Percentiles rank a stretch among this genome's conserved stretches.
These are phyloP conservation scores for Ogataea trehaloabstinens DNA, from an alignment of 805 yeast genomes.

Conservation along the genomic window DNA sequence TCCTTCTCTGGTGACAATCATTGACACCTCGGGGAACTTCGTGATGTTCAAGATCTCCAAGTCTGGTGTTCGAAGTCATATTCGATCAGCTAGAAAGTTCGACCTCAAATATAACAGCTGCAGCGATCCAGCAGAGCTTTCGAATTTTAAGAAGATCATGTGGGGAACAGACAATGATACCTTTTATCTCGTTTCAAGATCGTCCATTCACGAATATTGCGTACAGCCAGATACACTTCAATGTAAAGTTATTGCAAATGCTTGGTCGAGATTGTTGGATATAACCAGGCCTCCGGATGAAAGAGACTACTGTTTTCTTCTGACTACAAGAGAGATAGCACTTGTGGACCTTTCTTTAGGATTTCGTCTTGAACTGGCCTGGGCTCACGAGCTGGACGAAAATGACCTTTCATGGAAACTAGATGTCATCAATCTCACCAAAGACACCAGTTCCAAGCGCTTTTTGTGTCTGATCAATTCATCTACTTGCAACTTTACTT, in stretches of 20 bases:
- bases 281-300: slow-evolving; percentile 28
- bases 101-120: slow-evolving; percentile 20
- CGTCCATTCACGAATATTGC: slow-evolving; percentile 38
- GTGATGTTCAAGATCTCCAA: slow-evolving; percentile 33
- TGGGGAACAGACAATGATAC: slow-evolving; percentile 40
- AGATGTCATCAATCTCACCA: slow-evolving; percentile 21
- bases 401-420: slow-evolving; percentile 53
- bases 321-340: slow-evolving; percentile 67
- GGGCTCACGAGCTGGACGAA: slow-evolving; percentile 67
- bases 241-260: slow-evolving; percentile 45
- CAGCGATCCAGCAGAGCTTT: slow-evolving; percentile 49
- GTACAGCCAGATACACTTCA: slow-evolving; percentile 28
- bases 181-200: slow-evolving; percentile 41
- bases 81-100: slow-evolving; percentile 3
- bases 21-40: slow-evolving; percentile 57
- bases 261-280: slow-evolving; percentile 54
- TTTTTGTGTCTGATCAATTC: slow-evolving; percentile 32
- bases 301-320: slow-evolving; percentile 42
- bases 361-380: slow-evolving; percentile 53
- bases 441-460: slow-evolving; percentile 2
- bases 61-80: slow-evolving; percentile 1
- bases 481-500: slow-evolving; percentile 23
- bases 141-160: slow-evolving; percentile 50
- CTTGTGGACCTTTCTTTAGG: slow-evolving; percentile 41
- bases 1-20: slow-evolving; percentile 35